Evolutionary conservation across 768 basidiomycete species (phyloP).

Genomic region (Steccherinum ochraceum): DNA sequence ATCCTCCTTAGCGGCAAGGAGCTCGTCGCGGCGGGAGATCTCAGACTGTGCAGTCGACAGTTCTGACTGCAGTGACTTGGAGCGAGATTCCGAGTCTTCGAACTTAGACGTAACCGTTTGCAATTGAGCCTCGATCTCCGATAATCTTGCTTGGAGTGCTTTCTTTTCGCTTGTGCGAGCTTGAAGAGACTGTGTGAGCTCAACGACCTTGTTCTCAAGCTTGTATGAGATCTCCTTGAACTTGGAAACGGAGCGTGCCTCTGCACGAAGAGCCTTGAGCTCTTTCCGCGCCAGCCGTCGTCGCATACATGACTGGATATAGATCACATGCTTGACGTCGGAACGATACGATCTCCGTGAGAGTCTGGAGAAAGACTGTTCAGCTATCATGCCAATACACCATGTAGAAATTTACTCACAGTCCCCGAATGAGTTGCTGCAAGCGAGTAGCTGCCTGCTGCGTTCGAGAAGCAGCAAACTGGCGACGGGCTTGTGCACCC

Average conservation of each 20-base stretch:
- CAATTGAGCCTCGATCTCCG: slow-evolving; percentile 79
- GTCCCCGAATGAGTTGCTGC: slow-evolving; percentile 82
- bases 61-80: slow-evolving; percentile 65
- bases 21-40: slow-evolving; percentile 61
- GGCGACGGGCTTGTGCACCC: slow-evolving; percentile 61
- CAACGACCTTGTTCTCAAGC: slow-evolving; percentile 98
- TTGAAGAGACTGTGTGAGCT: slow-evolving; percentile 92
- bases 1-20: slow-evolving; percentile 69
- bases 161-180: slow-evolving; percentile 89
- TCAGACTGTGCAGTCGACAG: slow-evolving; percentile 70
- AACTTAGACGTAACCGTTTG: slow-evolving; percentile 80
- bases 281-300: slow-evolving; percentile 83
- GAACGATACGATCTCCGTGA: slow-evolving; percentile 45
- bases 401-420: slow-evolving; percentile 51
- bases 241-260: slow-evolving; percentile 95
- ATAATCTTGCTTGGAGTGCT: slow-evolving; percentile 68
- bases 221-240: slow-evolving; percentile 98
- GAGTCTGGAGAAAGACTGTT: slow-evolving; percentile 31
- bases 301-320: slow-evolving; percentile 88
- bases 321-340: slow-evolving; percentile 70
- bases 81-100: slow-evolving; percentile 76
- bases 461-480: slow-evolving; percentile 50
- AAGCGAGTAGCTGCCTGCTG: slow-evolving; percentile 60
- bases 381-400: background rate
- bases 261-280: slow-evolving; percentile 75